Evolutionary conservation across 352 stramenopile genomes (phyloP).

Genomic region (Globisporangium rhizosaccharum): DNA sequence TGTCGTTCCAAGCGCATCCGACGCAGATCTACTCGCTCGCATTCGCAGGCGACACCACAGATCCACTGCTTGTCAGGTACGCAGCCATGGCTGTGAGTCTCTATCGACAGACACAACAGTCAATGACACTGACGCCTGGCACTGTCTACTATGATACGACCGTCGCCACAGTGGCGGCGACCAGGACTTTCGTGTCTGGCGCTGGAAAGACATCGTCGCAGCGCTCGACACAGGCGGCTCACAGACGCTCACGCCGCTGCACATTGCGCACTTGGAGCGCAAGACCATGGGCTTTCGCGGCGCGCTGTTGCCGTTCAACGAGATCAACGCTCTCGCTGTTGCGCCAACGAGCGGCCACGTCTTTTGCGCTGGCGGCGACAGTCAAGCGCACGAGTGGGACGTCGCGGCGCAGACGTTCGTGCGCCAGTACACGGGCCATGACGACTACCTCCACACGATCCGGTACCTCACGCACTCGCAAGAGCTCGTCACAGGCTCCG

Average conservation of each 20-base stretch:
- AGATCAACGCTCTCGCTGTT: constrained; percentile 65
- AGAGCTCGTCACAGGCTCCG: constrained; percentile 63
- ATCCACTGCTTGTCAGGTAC: constrained; percentile 62
- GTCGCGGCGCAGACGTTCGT: constrained; percentile 44
- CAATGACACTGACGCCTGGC: background rate
- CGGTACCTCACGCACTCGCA: constrained; percentile 60
- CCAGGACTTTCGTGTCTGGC: constrained; percentile 73
- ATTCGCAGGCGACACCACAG: constrained; percentile 48
- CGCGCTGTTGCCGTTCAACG: constrained; percentile 47
- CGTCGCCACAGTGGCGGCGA: constrained; percentile 44
- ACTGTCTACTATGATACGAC: background rate
- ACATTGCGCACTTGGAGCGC: constrained; percentile 50
- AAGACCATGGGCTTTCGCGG: constrained; percentile 51
- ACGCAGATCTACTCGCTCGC: constrained; percentile 71
- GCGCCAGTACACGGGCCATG: constrained; percentile 45
- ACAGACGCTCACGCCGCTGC: constrained; percentile 26
- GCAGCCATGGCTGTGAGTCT: background rate
- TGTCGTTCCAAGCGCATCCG: constrained; percentile 62
- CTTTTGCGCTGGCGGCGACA: constrained; percentile 64
- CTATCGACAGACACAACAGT: background rate
- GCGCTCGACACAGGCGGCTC: constrained; percentile 24
- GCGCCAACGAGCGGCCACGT: constrained; percentile 19
- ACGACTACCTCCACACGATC: constrained; percentile 62
- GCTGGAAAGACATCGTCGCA: constrained; percentile 56
- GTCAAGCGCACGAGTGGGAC: constrained; percentile 58